Percentiles rank a stretch among this genome's conserved stretches.
phyloP scores from a whole-genome alignment of 2,329 filamentous ascomycete species.

The Colletotrichum plurivorum region DNA sequence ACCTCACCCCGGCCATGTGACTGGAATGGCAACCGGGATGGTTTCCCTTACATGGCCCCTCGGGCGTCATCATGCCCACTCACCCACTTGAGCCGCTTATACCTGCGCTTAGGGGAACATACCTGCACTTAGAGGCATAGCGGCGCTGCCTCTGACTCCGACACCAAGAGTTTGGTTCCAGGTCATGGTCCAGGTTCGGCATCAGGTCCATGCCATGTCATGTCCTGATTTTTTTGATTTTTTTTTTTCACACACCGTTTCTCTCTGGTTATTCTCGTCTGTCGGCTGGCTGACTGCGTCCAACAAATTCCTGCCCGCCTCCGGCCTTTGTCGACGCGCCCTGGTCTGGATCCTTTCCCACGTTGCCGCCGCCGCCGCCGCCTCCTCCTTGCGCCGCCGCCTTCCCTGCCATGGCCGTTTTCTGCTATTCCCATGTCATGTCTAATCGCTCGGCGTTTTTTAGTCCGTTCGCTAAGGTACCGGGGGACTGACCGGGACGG shows the following conservation, averaged over 20 bases:
- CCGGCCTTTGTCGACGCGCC: conserved; percentile 20
- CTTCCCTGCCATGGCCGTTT: conserved; percentile 17
- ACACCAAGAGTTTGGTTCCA: conserved; percentile 39
- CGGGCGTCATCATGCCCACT: conserved; percentile 43
- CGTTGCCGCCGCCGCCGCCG: conserved; percentile 22
- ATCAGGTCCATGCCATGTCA: conserved; percentile 6
- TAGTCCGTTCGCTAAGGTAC: conserved; percentile 25
- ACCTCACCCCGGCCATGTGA: conserved; percentile 42
- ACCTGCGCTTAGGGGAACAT: conserved; percentile 45
- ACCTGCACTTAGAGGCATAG: conserved; percentile 40
- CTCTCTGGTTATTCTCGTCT: neutral
- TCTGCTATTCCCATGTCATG: conserved; percentile 27
- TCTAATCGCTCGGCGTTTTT: conserved; percentile 15
- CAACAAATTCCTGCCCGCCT: conserved; percentile 18
- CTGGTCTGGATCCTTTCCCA: conserved; percentile 10
- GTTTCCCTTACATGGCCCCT: conserved; percentile 41
- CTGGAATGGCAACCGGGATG: conserved; percentile 44
- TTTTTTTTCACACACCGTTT: neutral
- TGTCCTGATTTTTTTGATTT: conserved; percentile 7
- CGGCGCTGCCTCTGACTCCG: conserved; percentile 35
- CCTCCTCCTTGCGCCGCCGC: neutral
- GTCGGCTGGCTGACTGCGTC: neutral
- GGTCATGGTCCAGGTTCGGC: conserved; percentile 32
- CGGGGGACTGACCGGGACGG: neutral
- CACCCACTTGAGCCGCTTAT: conserved; percentile 42